Evolutionary conservation across 306 rosid species (phyloP), one percentile per base, ranked within the genome.

Genomic region (Cyclanthera cordifolia): DNA sequence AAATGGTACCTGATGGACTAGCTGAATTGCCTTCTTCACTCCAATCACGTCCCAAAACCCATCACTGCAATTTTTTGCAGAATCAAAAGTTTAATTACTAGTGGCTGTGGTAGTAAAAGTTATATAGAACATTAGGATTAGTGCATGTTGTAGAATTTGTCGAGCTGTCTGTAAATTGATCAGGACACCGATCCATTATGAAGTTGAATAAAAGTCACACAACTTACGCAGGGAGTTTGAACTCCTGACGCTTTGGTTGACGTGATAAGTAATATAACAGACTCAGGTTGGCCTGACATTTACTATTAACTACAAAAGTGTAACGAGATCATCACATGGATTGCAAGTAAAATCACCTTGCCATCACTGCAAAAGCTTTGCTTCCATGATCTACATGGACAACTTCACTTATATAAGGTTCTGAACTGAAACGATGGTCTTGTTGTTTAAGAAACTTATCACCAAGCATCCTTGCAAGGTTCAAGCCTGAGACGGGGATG

Each of bases 381-480:
- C 84, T n/a, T n/a, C n/a, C 74, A 74, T 52, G 87, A 73, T 83
- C 46, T 52, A 94, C 80, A 43, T 60, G 91, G 51, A 94, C 87
- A 24, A 69, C 91, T 83, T 78, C 77, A 79, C 99, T 94, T 52
- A 88, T 78, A 74, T 81, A 86, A 47, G 99, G 99, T 76, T 85
- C 92, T 53, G 95, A 85, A 77, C 97, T 94, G 81, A 94, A 94
- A 58, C 99, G 95, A 51, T 78, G 67, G 84, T 94, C 99, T 82
- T 90, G 96, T 82, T 94, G 87, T 78, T 94, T 94, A 64, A 88
- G 95, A 82, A 88, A 94, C 80, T 94, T 90, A 85, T 94, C 99
- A 16, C 99, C 99, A 61, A 94, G 97, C 97, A 94, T 85, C 78
- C 99, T 82, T 72, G 87, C 96, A 74, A 94, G 97, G 79, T 88